Evolutionary conservation across 2,329 filamentous ascomycete species (phyloP).

Genomic region (Cladophialophora exuberans): DNA sequence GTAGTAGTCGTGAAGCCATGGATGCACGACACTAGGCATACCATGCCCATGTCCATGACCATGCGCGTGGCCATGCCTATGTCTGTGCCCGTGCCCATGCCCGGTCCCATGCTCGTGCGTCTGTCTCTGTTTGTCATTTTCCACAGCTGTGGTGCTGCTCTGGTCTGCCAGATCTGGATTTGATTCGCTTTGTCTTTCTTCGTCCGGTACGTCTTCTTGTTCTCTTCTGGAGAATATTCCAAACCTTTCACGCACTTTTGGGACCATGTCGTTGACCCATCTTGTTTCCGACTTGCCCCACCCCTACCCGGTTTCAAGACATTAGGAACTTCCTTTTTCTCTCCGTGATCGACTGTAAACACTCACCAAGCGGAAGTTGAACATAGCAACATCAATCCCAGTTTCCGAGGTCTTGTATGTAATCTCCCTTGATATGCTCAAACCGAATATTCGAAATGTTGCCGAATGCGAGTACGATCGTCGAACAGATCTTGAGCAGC

Average conservation of each 20-base stretch:
- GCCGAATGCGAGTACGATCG: constrained; percentile 10
- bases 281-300: constrained; percentile 14
- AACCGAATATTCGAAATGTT: constrained; percentile 14
- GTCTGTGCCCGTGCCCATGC: not conserved
- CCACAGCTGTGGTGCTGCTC: constrained; percentile 10
- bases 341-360: too few relatives aligned
- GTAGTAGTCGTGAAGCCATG: constrained; percentile 20
- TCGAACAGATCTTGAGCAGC: constrained; percentile 15
- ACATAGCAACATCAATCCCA: constrained; percentile 10
- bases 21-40: constrained; percentile 8
- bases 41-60: not conserved
- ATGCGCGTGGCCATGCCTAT: not conserved
- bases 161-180: constrained; percentile 8
- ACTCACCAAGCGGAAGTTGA: constrained; percentile 13
- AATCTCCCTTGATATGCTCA: constrained; percentile 8
- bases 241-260: constrained; percentile 8
- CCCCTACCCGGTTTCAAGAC: constrained; percentile 1
- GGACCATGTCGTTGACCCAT: constrained; percentile 11
- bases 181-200: not conserved
- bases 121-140: constrained; percentile 2
- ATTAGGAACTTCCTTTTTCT: constrained; percentile 1
- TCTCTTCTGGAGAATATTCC: not conserved
- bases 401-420: constrained; percentile 11
- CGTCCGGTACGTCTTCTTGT: not conserved
- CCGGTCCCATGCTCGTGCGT: not conserved